Evolutionary conservation across 768 basidiomycete genomes (phyloP), one percentile per base, ranked within the genome.

Genomic region (Phanerochaete sordida): DNA sequence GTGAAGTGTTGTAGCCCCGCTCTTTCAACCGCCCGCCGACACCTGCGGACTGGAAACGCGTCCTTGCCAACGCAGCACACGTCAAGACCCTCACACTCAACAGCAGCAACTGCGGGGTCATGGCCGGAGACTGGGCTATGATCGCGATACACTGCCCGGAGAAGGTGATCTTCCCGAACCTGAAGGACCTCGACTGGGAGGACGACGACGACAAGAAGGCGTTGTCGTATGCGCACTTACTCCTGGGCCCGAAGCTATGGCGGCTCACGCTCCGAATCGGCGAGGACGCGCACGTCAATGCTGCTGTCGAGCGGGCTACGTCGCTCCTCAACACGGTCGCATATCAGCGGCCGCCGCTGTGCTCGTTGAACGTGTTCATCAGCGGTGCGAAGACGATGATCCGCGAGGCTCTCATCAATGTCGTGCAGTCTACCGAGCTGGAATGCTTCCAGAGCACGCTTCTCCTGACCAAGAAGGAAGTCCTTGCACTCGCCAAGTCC

Each of bases 11-110:
- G 30, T 12, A 27, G 48, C 23, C 15, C 4, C 23, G 46, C 24
- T 30, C 16, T 24, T 57, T 49, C 37, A 15, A 37, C 1, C 46
- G 57, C 2, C 58, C 58, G 30, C 49, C 58, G 23, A 21, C 19
- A 1, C 49, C 37, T 23, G 37, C 19, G 3, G 58, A 59, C n/a
- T 59, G 58, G 58, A 50, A 33, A n/a, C 49, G 58, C 26, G 33
- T 59, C 24, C 15, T 45, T 3, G 39, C 44, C 27, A 39, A 59
- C 35, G 58, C 58, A 16, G 50, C 35, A 3, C 51, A 30, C 19
- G 50, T 59, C 15, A 49, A 43, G 24, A 26, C 58, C 11, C 21
- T 51, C n/a, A 33, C 28, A 19, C 12, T 28, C 6, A 8, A 50
- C 37, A 16, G 24, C 33, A n/a, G 8, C 21, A 12, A 19, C 27